phyloP scores from a whole-genome alignment of 108 stramenopile genomes.

The Skeletonema grethae region DNA sequence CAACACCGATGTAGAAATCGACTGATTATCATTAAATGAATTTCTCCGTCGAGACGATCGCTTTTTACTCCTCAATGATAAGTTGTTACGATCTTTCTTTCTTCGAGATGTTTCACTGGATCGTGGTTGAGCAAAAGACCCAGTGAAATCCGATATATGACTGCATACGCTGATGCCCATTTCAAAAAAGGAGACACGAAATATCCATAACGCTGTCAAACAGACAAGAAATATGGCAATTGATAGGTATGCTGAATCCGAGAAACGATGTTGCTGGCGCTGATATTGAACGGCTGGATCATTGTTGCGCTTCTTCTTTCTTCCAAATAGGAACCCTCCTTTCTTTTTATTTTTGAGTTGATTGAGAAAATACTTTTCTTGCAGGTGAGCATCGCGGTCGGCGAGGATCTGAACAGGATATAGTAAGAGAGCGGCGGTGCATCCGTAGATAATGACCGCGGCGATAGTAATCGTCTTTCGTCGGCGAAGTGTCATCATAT shows the following conservation, averaged over 20 bases:
- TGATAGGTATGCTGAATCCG: not conserved
- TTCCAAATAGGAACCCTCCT: not conserved
- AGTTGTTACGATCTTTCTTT: not conserved
- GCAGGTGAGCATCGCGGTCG: not conserved
- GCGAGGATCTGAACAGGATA: not conserved
- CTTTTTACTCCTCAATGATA: not conserved
- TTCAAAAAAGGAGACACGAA: not conserved
- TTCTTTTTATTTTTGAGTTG: conserved; percentile 2
- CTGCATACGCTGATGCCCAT: not conserved
- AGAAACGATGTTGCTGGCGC: not conserved
- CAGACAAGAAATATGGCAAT: not conserved
- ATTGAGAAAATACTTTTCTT: not conserved
- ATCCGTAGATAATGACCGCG: conserved; percentile 3
- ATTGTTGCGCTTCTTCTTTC: not conserved
- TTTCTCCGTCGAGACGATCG: not conserved
- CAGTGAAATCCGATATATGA: not conserved
- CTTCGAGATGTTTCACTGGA: not conserved
- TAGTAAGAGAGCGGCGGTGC: not conserved
- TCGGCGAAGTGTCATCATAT: not conserved
- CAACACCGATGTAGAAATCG: not conserved
- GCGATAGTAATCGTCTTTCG: not conserved
- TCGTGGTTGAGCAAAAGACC: conserved; percentile 3
- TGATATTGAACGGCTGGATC: conserved; percentile 9
- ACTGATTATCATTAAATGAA: not conserved
- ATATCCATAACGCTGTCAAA: not conserved